phyloP scores from a whole-genome alignment of 805 yeast genomes.

The Wickerhamomyces chambardii region DNA sequence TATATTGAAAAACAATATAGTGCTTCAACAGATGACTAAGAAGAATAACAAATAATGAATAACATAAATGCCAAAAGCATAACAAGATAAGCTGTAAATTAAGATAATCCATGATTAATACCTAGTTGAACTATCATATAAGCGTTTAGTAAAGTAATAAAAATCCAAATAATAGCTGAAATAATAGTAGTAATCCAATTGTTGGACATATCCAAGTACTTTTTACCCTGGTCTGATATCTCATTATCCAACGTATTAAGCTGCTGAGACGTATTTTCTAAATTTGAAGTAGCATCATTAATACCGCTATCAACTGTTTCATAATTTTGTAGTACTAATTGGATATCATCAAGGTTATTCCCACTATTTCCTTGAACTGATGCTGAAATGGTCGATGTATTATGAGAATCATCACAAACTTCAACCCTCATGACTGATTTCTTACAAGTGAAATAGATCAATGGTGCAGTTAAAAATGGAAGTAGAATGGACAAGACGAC shows the following conservation, averaged over 20 bases:
- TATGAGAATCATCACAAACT: slow-evolving; percentile 12
- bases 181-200: slow-evolving; percentile 43
- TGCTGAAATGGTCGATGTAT: not conserved
- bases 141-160: slow-evolving; percentile 62
- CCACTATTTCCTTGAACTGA: slow-evolving; percentile 1
- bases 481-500: slow-evolving; percentile 74
- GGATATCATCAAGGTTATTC: slow-evolving; percentile 1
- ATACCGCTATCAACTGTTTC: slow-evolving; percentile 2
- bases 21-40: no score
- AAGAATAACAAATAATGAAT: no score
- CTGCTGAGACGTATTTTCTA: not conserved
- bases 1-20: no score
- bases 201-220: slow-evolving; percentile 50
- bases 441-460: slow-evolving; percentile 71
- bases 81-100: no score
- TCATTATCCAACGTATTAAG: not conserved
- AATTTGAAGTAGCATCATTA: not conserved
- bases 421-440: slow-evolving; percentile 60
- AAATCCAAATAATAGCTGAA: slow-evolving; percentile 58
- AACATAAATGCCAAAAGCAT: no score
- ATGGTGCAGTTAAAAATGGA: slow-evolving; percentile 81
- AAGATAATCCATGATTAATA: slow-evolving; percentile 8
- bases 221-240: slow-evolving; percentile 1
- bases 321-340: slow-evolving; percentile 5
- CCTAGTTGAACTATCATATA: slow-evolving; percentile 44